phyloP scores from a whole-genome alignment of 2,329 filamentous ascomycete species.

The Pestalotiopsis sp. region DNA sequence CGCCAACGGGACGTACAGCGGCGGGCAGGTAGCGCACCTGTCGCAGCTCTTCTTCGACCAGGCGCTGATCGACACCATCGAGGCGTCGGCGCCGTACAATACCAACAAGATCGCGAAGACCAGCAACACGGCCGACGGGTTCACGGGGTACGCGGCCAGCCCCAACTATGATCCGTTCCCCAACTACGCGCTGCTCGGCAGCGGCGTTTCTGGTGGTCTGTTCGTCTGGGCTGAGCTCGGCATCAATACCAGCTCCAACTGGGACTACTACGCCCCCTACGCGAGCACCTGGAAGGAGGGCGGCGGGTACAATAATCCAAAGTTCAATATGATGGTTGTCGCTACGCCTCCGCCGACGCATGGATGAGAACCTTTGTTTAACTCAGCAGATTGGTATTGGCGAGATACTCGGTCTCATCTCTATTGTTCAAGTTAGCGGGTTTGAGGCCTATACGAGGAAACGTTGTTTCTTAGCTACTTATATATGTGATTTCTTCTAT shows the following conservation, averaged over 20 bases:
- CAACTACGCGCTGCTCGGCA: conserved; percentile 43
- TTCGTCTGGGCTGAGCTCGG: conserved; percentile 34
- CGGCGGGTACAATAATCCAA: conserved; percentile 31
- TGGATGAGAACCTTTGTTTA: conserved; percentile 17
- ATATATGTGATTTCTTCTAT: neutral
- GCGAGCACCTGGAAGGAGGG: conserved; percentile 32
- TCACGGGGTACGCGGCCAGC: conserved; percentile 33
- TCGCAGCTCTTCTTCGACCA: conserved; percentile 47
- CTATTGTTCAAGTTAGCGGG: too few species aligned
- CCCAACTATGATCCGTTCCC: conserved; percentile 49
- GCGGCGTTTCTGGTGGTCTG: conserved; percentile 23
- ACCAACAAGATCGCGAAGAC: conserved; percentile 36
- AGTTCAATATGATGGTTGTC: conserved; percentile 28
- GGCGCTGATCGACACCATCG: conserved; percentile 37
- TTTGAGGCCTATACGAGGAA: neutral
- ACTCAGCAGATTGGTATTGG: too few species aligned
- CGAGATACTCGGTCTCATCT: too few species aligned
- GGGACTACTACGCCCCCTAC: conserved; percentile 31
- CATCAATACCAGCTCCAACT: conserved; percentile 31
- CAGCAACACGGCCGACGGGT: conserved; percentile 29
- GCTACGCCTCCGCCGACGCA: conserved; percentile 28
- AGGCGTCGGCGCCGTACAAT: conserved; percentile 39
- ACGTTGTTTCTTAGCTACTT: neutral
- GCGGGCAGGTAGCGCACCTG: conserved; percentile 42
- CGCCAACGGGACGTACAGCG: conserved; percentile 39